Evolutionary conservation across 352 stramenopile genomes (phyloP), one percentile per base, ranked within the genome.

Genomic region (Phytophthora fragariae): DNA sequence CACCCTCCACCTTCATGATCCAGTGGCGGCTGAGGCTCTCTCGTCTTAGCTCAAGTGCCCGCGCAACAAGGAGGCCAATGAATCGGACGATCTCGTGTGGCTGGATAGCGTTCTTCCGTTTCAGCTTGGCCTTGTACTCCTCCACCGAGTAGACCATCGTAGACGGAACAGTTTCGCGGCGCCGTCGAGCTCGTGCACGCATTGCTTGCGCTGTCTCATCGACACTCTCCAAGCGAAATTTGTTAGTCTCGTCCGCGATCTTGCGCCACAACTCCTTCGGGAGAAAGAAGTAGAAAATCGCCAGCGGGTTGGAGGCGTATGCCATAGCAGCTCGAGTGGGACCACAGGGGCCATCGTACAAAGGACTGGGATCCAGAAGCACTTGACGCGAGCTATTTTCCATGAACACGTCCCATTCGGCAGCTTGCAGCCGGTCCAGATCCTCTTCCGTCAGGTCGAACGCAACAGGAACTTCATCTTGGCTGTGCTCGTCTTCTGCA

Each of bases 121-220:
- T 31, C 27, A 31, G 27, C 27, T 31, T 5, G 27, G 21, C 12
- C 21, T 39, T 61, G 52, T 54, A 44, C 50, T 55, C 60, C 7
- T 66, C 60, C 17, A 66, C 47, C 10, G 49, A 67, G 3, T 39
- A 31, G 33, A 61, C 61, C 6, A 68, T 44, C 1, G 61, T 61
- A 1, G 50, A 56, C 15, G 50, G 49, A 1, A 12, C 29, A 12
- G 49, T 53, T 35, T 61, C 61, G 37, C 37, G 49, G 33, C 53
- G 41, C 17, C 31, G 29, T 12, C 53, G 39, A 29, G 50, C 52
- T 17, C 53, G 35, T 21, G 47, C 37, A 31, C 37, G 11, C 37
- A 44, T 44, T 7, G 27, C 3, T 15, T 1, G 1, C 37, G 12
- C 10, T 14, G 37, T 44, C 37, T 11, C 37, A 14, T 44, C 11